Percentiles rank a stretch among this genome's conserved stretches.
Conservation (phyloP, 192 early-diverging fungal genomes). For the Podila clonocystis region DNA sequence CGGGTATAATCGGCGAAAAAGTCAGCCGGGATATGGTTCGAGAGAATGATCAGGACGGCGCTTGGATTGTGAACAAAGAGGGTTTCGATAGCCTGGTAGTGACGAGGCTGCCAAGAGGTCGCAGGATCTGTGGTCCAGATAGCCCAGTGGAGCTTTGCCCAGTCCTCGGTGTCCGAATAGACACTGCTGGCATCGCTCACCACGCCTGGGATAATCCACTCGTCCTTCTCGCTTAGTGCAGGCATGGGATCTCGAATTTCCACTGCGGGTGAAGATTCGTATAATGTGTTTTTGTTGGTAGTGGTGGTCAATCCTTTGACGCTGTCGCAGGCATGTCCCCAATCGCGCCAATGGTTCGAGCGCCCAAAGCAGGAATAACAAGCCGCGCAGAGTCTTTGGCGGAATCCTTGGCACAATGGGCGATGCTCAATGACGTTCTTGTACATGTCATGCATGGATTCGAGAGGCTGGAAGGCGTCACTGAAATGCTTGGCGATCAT, state of each 20-base stretch:
- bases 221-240: slow-evolving; percentile 48
- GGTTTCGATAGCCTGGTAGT: slow-evolving; percentile 66
- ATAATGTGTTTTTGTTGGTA: slow-evolving; percentile 14
- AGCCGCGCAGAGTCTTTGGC: slow-evolving; percentile 58
- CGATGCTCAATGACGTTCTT: slow-evolving; percentile 56
- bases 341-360: slow-evolving; percentile 62
- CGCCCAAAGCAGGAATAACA: slow-evolving; percentile 66
- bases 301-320: slow-evolving; percentile 62
- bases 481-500: slow-evolving; percentile 72
- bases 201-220: slow-evolving; percentile 63
- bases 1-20: slow-evolving; percentile 63
- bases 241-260: slow-evolving; percentile 49
- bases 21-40: slow-evolving; percentile 56
- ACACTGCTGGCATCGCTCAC: slow-evolving; percentile 59
- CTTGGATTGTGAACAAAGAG: slow-evolving; percentile 66
- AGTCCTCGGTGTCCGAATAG: slow-evolving; percentile 65
- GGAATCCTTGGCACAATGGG: slow-evolving; percentile 63
- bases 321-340: slow-evolving; percentile 64
- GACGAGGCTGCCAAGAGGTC: slow-evolving; percentile 61
- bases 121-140: slow-evolving; percentile 65
- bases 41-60: slow-evolving; percentile 63
- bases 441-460: slow-evolving; percentile 67
- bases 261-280: slow-evolving; percentile 13
- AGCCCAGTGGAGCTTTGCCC: slow-evolving; percentile 66
- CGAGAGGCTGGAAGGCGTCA: slow-evolving; percentile 48